These are phyloP conservation scores for Immersiella caudata DNA, from an alignment of 495 filamentous ascomycete species.

Conservation along the genomic window DNA sequence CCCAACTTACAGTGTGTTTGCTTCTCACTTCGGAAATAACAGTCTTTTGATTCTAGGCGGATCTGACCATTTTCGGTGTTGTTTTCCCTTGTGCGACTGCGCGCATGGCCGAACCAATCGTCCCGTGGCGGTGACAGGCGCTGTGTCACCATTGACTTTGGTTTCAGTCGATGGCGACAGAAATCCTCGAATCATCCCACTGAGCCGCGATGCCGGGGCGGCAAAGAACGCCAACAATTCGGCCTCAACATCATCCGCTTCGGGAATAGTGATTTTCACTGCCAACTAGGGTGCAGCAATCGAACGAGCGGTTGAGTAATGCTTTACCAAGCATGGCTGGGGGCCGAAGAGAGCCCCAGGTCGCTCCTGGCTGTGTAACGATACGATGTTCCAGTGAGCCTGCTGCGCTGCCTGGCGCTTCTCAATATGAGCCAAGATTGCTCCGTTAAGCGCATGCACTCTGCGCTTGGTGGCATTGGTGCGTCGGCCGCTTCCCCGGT, in stretches of 20 bases:
- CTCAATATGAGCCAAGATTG: slow-evolving; percentile 1
- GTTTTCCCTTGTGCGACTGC: background rate
- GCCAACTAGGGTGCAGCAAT: background rate
- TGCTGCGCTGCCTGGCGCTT: background rate
- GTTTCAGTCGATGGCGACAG: too few relatives aligned
- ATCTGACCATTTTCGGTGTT: background rate
- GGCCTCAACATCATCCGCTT: too few relatives aligned
- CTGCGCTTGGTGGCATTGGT: background rate
- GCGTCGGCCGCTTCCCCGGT: background rate
- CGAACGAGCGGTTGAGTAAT: background rate
- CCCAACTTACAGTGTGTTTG: background rate
- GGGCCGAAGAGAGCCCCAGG: background rate
- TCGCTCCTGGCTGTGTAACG: slow-evolving; percentile 2
- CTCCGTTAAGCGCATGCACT: slow-evolving; percentile 5
- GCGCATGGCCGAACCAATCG: slow-evolving; percentile 6
- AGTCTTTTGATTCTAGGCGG: background rate
- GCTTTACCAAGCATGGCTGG: slow-evolving; percentile 13
- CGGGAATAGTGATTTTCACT: background rate
- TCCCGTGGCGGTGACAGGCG: too few relatives aligned
- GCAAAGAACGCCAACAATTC: too few relatives aligned
- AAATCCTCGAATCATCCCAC: too few relatives aligned
- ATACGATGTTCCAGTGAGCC: background rate
- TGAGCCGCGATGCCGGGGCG: too few relatives aligned
- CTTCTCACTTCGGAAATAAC: background rate
- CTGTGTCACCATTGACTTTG: too few relatives aligned